These are phyloP conservation scores for Zymoseptoria brevis DNA, from an alignment of 2,329 filamentous ascomycete genomes.

Conservation along the genomic window DNA sequence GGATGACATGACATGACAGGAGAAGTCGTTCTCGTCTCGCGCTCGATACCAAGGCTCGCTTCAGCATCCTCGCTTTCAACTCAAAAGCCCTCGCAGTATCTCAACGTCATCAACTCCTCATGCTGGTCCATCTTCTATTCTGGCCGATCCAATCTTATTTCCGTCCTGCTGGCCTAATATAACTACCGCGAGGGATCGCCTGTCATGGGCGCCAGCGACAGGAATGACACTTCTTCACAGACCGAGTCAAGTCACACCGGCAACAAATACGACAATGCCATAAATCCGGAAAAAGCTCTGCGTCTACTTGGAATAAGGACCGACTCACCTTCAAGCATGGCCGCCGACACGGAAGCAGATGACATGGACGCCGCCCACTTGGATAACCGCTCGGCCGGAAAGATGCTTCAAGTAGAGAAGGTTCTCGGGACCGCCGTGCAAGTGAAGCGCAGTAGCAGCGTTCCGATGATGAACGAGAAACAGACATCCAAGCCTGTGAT, in stretches of 20 bases:
- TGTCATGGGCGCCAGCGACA: slow-evolving; percentile 2
- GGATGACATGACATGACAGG: neutral
- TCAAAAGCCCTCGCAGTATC: neutral
- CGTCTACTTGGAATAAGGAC: neutral
- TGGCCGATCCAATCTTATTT: neutral
- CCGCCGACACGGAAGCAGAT: neutral
- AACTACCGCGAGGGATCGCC: neutral
- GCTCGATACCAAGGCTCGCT: neutral
- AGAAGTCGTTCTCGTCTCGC: neutral
- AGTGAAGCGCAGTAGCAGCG: slow-evolving; percentile 12
- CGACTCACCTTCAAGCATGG: neutral
- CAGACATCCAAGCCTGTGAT: slow-evolving; percentile 6
- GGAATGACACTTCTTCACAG: neutral
- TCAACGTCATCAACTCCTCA: neutral
- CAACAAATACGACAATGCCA: neutral
- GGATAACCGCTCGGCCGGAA: slow-evolving; percentile 13
- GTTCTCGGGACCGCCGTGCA: slow-evolving; percentile 5
- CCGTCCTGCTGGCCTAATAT: neutral
- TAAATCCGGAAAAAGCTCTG: neutral
- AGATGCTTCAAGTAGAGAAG: slow-evolving; percentile 18
- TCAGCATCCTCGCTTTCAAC: neutral
- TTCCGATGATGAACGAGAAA: slow-evolving; percentile 11
- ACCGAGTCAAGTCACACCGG: slow-evolving; percentile 1
- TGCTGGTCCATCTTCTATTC: neutral
- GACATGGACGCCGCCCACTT: neutral